Evolutionary conservation across 2,329 filamentous ascomycete species (phyloP).

Genomic region (Hirsutella minnesotensis): DNA sequence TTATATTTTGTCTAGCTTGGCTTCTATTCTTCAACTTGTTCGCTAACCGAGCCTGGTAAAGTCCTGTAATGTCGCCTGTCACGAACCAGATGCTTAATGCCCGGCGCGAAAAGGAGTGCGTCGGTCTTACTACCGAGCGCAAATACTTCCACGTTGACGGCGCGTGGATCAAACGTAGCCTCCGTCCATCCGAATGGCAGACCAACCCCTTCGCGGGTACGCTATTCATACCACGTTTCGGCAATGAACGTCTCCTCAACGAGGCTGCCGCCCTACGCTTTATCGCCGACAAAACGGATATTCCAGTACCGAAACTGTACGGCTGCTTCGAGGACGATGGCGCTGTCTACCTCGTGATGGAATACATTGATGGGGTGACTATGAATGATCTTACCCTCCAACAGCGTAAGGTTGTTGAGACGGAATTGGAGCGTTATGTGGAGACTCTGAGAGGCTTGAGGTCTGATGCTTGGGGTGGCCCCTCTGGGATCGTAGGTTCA

Average conservation of each 20-base stretch:
- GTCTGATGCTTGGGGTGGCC: conserved; percentile 9
- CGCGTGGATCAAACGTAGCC: conserved; percentile 5
- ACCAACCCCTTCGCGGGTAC: conserved; percentile 2
- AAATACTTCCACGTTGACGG: conserved; percentile 4
- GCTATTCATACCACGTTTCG: conserved; percentile 5
- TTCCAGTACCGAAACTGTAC: conserved; percentile 10
- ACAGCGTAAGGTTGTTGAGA: conserved; percentile 4
- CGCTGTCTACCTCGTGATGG: conserved; percentile 3
- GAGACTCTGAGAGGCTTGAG: conserved; percentile 4
- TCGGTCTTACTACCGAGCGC: conserved; percentile 3
- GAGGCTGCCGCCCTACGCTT: conserved; percentile 7
- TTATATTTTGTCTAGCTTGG: too few relatives aligned
- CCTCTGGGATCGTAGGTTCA: conserved; percentile 5
- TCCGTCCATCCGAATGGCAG: conserved; percentile 5
- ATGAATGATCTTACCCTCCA: conserved; percentile 2
- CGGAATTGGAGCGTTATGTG: conserved; percentile 6
- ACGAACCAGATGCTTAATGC: conserved; percentile 6
- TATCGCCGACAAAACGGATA: conserved; percentile 7
- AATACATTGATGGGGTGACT: conserved; percentile 3
- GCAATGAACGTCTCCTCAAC: conserved; percentile 9
- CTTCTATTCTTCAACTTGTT: too few relatives aligned
- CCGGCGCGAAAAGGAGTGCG: conserved; percentile 3
- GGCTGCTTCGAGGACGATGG: conserved; percentile 6
- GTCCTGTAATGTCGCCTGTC: conserved; percentile 2
- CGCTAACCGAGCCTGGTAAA: too few relatives aligned